These are phyloP conservation scores for Elsinoe batatas DNA, from an alignment of 2,329 filamentous ascomycete species.

Conservation along the genomic window DNA sequence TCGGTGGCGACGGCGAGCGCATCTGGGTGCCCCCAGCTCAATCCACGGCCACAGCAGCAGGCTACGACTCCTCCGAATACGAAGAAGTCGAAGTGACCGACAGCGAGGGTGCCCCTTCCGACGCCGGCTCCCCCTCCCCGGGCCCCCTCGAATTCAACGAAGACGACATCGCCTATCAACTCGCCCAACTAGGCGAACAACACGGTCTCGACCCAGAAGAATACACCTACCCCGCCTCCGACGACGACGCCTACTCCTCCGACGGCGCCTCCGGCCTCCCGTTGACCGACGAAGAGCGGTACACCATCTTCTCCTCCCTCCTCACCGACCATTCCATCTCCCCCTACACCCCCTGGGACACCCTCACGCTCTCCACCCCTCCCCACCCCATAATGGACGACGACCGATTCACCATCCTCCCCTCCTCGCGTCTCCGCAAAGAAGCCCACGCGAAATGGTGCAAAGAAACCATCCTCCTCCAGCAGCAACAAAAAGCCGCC, in stretches of 20 bases:
- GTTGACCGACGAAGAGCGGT: conserved; percentile 65
- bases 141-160: conserved; percentile 72
- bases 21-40: conserved; percentile 9
- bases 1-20: conserved; percentile 38
- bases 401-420: conserved; percentile 67
- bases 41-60: background rate
- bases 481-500: conserved; percentile 65
- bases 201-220: conserved; percentile 69
- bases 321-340: conserved; percentile 73
- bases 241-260: conserved; percentile 51
- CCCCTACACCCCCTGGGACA: conserved; percentile 88
- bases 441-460: conserved; percentile 82
- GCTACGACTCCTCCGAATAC: conserved; percentile 35
- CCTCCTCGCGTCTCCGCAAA: conserved; percentile 69
- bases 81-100: conserved; percentile 68
- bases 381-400: conserved; percentile 45
- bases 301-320: conserved; percentile 71
- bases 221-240: conserved; percentile 42
- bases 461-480: conserved; percentile 59
- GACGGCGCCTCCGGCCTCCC: conserved; percentile 62
- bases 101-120: conserved; percentile 35
- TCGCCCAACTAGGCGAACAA: conserved; percentile 81
- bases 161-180: conserved; percentile 85
- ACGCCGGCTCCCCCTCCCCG: conserved; percentile 32
- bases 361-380: conserved; percentile 36